Evolutionary conservation across 139 green algal species (phyloP), one percentile per base, ranked within the genome.

Genomic region (Picochlorum sp.): DNA sequence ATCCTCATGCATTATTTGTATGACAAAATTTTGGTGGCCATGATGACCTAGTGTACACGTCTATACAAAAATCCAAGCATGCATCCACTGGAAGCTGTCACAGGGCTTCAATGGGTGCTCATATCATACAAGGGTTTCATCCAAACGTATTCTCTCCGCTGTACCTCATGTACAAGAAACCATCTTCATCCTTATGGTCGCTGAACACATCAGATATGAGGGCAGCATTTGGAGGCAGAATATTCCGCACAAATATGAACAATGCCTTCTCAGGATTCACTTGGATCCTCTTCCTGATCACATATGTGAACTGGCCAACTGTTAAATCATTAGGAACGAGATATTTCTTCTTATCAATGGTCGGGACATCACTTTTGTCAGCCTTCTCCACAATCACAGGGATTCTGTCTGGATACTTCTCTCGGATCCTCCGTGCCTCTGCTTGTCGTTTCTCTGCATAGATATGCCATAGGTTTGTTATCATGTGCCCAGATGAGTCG

Each of bases 301-400:
- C 94, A 69, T 97, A 98, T 41, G 97, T 93, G 73, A 99, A 99
- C 75, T 99, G 94, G 5, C 94, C 94, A 2, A 98, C 91, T 2
- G 91, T 98, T 4, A 99, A 69, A 74, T 99, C 94, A 3, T 86
- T 80, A 1, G 94, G 94, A 6, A 99, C 94, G 8, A 99, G 85
- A 73, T 98, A 99, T 81, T 99, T 99, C 74, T 98, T 97, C 86
- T 99, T 99, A 81, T 99, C 94, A 55, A 99, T 98, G 67, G 95
- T 89, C n/a, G 94, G 89, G 31, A 99, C 96, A 70, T 97, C 86
- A 57, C 83, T 96, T 62, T 84, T 90, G 60, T 92, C 86, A 3
- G 94, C 89, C 69, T 92, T 92, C 80, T 99, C 94, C 18, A 99
- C 94, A 56, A 99, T 99, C 4, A 96, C 92, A 26, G 92, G 91